A percentile compares a stretch with the other conserved stretches of the same genome.
phyloP scores from a whole-genome alignment of 306 rosid genomes.

The Coriaria nepalensis region DNA sequence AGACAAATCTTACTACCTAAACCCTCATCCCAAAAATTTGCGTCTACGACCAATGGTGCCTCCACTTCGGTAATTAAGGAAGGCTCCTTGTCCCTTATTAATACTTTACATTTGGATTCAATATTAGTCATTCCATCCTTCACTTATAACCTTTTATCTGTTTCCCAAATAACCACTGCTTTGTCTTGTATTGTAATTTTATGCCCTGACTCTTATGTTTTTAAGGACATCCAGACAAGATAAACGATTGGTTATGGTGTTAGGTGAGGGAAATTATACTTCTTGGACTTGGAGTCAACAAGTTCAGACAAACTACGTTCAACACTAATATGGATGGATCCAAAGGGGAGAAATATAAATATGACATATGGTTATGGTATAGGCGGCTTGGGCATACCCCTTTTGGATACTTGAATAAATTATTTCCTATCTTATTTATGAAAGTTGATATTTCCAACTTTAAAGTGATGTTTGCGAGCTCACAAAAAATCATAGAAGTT shows the following conservation, averaged over 20 bases:
- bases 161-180: conserved; percentile 5
- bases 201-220: conserved; percentile 1
- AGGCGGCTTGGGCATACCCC: conserved; percentile 1
- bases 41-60: neutral
- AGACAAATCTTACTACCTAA: too few relatives aligned
- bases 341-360: neutral
- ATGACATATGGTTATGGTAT: neutral
- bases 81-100: neutral
- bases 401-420: conserved; percentile 1
- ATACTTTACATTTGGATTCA: conserved; percentile 1
- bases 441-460: neutral
- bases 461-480: neutral
- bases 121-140: neutral
- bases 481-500: neutral
- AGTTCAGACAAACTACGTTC: neutral
- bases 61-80: neutral
- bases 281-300: neutral
- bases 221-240: conserved; percentile 5
- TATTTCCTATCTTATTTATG: neutral
- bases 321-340: conserved; percentile 2
- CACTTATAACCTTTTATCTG: neutral
- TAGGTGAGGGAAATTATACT: neutral
- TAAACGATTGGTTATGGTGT: neutral
- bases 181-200: conserved; percentile 7
- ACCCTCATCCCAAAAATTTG: conserved; percentile 1